These are phyloP conservation scores for Erodium trifolium DNA, from an alignment of 441 rosid species.

Conservation along the genomic window DNA sequence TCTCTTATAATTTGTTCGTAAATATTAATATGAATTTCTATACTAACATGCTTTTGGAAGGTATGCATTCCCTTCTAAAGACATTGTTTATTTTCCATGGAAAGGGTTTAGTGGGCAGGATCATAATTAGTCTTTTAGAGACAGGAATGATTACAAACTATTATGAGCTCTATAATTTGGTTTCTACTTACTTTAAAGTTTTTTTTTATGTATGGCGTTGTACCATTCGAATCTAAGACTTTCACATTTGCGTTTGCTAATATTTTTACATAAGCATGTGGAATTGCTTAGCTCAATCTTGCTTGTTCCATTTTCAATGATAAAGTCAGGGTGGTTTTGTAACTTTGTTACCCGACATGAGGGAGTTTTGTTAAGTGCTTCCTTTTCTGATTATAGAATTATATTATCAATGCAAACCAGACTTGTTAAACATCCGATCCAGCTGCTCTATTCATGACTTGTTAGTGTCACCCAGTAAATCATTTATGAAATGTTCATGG, in stretches of 20 bases:
- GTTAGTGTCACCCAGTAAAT: not conserved
- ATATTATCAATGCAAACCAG: not conserved
- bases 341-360: not conserved
- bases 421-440: not conserved
- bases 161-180: not conserved
- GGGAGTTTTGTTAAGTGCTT: not conserved
- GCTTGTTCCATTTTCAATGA: not conserved
- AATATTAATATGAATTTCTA: not conserved
- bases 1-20: not conserved
- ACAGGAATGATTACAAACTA: not conserved
- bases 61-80: not conserved
- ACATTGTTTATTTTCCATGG: not conserved
- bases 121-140: too few species aligned
- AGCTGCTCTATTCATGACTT: not conserved
- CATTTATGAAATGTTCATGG: not conserved
- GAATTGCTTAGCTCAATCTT: not conserved
- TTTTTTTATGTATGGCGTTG: not conserved
- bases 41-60: not conserved
- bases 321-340: constrained; percentile 5
- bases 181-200: not conserved
- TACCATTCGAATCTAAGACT: not conserved
- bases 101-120: not conserved
- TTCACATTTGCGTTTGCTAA: not conserved
- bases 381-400: not conserved
- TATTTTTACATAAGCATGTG: not conserved